Percentiles rank a stretch among this genome's conserved stretches.
Evolutionary conservation across 2,329 filamentous ascomycete species (phyloP).

Genomic region (Trichoderma breve): DNA sequence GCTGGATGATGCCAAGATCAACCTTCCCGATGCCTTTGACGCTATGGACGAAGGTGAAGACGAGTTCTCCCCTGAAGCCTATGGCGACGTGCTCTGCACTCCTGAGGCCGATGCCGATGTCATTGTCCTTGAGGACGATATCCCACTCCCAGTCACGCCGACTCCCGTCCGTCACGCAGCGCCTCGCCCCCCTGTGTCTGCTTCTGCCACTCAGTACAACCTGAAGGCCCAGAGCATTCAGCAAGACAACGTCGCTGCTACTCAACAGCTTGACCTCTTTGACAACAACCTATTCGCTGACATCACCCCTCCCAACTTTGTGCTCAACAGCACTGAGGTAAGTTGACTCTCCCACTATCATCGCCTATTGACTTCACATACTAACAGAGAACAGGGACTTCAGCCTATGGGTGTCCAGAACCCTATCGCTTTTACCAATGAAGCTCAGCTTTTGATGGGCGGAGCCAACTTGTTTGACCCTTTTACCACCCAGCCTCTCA

Average conservation of each 20-base stretch:
- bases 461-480: background rate
- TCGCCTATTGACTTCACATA: background rate
- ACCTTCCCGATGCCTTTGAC: slow-evolving; percentile 26
- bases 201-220: background rate
- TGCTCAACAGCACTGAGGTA: background rate
- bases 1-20: slow-evolving; percentile 34
- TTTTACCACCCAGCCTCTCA: background rate
- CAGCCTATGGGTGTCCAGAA: background rate
- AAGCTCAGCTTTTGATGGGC: background rate
- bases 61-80: slow-evolving; percentile 19
- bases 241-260: background rate
- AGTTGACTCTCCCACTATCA: background rate
- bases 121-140: background rate
- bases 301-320: background rate
- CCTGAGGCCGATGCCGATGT: slow-evolving; percentile 11
- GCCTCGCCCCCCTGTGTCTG: background rate
- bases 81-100: too few relatives aligned
- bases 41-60: slow-evolving; percentile 21
- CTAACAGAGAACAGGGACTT: background rate
- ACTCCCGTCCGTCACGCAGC: slow-evolving; percentile 18
- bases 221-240: background rate
- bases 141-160: slow-evolving; percentile 13
- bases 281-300: background rate
- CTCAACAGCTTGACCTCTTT: background rate
- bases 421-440: background rate